These are phyloP conservation scores for Prosopis cineraria DNA, from an alignment of 306 rosid species.

Conservation along the genomic window DNA sequence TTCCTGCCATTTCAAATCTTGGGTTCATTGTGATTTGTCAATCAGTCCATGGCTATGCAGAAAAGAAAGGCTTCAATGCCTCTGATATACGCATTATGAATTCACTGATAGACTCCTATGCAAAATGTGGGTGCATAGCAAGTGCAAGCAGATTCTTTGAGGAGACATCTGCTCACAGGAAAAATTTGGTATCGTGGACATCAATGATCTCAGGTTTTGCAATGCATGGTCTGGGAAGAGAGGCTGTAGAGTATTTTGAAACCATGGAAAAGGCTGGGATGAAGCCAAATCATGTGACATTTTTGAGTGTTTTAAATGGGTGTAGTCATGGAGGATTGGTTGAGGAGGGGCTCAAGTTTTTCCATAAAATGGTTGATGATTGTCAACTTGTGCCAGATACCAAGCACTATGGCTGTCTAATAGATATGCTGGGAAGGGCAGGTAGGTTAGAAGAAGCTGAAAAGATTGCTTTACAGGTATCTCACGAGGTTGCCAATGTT, in stretches of 20 bases:
- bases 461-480: slow-evolving; percentile 59
- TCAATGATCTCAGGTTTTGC: slow-evolving; percentile 68
- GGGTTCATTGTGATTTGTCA: slow-evolving; percentile 60
- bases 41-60: slow-evolving; percentile 63
- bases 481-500: slow-evolving; percentile 55
- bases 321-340: slow-evolving; percentile 79
- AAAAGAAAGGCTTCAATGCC: slow-evolving; percentile 63
- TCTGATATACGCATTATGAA: slow-evolving; percentile 58
- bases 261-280: slow-evolving; percentile 65
- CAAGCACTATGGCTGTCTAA: slow-evolving; percentile 74
- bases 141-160: slow-evolving; percentile 52
- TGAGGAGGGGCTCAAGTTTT: slow-evolving; percentile 72
- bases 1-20: slow-evolving; percentile 62
- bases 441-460: slow-evolving; percentile 81
- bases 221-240: slow-evolving; percentile 66
- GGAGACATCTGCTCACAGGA: slow-evolving; percentile 53
- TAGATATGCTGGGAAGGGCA: slow-evolving; percentile 74
- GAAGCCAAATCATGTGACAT: slow-evolving; percentile 60
- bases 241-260: slow-evolving; percentile 53
- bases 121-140: slow-evolving; percentile 75
- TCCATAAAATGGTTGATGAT: slow-evolving; percentile 56
- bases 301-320: slow-evolving; percentile 64
- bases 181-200: slow-evolving; percentile 72
- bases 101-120: slow-evolving; percentile 67
- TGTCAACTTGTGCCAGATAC: slow-evolving; percentile 50